A percentile compares a stretch with the other conserved stretches of the same genome.
phyloP scores from a whole-genome alignment of 306 rosid genomes.

The Morella rubra region DNA sequence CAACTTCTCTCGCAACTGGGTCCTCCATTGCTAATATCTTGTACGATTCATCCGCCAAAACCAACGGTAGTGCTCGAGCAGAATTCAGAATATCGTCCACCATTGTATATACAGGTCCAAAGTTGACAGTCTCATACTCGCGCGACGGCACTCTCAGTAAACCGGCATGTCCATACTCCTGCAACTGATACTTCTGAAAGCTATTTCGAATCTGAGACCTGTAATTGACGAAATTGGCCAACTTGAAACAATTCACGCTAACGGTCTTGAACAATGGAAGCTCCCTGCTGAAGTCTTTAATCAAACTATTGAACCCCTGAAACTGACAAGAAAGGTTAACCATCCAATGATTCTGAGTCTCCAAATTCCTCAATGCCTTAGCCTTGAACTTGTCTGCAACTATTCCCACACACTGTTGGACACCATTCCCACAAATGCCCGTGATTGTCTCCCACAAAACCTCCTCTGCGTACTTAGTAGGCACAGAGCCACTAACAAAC shows the following conservation, averaged over 20 bases:
- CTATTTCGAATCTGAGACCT: conserved; percentile 56
- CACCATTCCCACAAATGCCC: conserved; percentile 73
- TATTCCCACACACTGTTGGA: conserved; percentile 84
- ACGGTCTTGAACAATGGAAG: conserved; percentile 63
- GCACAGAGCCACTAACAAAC: conserved; percentile 66
- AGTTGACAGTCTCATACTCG: conserved; percentile 33
- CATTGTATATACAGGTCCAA: conserved; percentile 44
- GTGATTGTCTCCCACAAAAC: conserved; percentile 83
- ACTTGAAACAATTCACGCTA: conserved; percentile 60
- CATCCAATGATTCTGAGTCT: conserved; percentile 91
- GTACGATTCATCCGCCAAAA: conserved; percentile 53
- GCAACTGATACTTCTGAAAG: conserved; percentile 74
- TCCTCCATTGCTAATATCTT: conserved; percentile 67
- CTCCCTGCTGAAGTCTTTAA: conserved; percentile 70
- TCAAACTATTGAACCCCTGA: conserved; percentile 65
- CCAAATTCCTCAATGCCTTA: conserved; percentile 76
- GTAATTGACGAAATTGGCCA: conserved; percentile 68
- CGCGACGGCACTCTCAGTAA: conserved; percentile 55
- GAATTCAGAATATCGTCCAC: conserved; percentile 62
- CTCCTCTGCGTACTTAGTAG: conserved; percentile 80
- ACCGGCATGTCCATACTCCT: conserved; percentile 66
- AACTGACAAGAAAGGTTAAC: conserved; percentile 87
- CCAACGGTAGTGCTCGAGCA: conserved; percentile 56
- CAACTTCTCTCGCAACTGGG: conserved; percentile 53
- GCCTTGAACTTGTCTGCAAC: conserved; percentile 83